Percentiles rank a stretch among this genome's conserved stretches.
Conservation (phyloP, 2,329 filamentous ascomycete species). For the Juglanconis oblonga region DNA sequence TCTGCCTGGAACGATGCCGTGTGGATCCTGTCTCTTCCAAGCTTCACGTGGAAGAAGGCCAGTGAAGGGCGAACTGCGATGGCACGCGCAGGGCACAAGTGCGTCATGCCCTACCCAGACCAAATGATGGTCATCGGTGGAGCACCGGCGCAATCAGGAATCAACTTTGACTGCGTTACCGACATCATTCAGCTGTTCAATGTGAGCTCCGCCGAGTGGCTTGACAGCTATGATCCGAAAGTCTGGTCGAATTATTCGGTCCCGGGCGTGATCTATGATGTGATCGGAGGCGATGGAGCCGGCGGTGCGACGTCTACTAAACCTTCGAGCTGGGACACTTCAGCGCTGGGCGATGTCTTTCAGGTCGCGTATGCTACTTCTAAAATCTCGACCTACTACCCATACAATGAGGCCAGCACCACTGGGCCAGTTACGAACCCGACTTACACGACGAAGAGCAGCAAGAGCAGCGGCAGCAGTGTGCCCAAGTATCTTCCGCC, state of each 20-base stretch:
- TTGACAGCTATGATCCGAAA: conserved; percentile 64
- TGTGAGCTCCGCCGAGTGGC: conserved; percentile 66
- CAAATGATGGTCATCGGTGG: conserved; percentile 81
- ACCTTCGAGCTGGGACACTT: conserved; percentile 53
- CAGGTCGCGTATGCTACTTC: conserved; percentile 49
- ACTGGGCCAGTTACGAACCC: conserved; percentile 24
- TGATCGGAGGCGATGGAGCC: conserved; percentile 63
- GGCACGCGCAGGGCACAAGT: conserved; percentile 70
- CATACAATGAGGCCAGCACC: conserved; percentile 45
- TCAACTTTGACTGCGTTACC: conserved; percentile 41
- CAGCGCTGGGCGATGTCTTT: conserved; percentile 52
- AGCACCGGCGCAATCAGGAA: conserved; percentile 38
- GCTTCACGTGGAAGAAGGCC: conserved; percentile 72
- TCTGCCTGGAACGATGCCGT: conserved; percentile 60
- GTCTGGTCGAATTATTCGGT: conserved; percentile 66
- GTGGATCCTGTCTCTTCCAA: conserved; percentile 77
- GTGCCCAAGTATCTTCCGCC: conserved; percentile 59
- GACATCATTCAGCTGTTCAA: conserved; percentile 67
- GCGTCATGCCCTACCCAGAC: conserved; percentile 71
- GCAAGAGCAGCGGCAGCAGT: conserved; percentile 30
- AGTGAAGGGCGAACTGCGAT: conserved; percentile 41
- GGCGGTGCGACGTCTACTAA: conserved; percentile 69
- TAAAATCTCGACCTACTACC: conserved; percentile 59
- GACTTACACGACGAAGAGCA: conserved; percentile 2
- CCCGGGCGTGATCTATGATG: conserved; percentile 58